These are phyloP conservation scores for Schizonepeta tenuifolia DNA, from an alignment of 257 asterid species.

Conservation along the genomic window DNA sequence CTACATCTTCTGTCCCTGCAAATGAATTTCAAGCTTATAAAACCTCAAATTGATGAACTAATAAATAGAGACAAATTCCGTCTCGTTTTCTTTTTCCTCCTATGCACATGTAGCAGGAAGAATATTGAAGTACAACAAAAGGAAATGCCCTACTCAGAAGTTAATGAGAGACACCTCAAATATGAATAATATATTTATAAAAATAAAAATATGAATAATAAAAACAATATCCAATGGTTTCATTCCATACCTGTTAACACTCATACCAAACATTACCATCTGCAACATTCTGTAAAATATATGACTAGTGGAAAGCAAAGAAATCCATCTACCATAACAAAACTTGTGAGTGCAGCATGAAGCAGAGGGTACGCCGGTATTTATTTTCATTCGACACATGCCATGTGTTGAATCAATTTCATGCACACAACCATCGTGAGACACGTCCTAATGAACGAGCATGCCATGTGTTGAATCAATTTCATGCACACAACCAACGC, in stretches of 20 bases:
- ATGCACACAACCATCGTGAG: neutral
- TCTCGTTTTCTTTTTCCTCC: too few relatives aligned
- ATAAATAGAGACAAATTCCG: neutral
- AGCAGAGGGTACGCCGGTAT: neutral
- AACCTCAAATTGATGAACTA: neutral
- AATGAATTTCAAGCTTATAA: neutral
- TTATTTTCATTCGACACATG: neutral
- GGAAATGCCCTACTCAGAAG: neutral
- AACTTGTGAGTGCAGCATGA: neutral
- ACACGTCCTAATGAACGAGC: neutral
- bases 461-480: neutral
- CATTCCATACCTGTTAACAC: slow-evolving; percentile 16
- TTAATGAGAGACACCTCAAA: neutral
- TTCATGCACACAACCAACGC: neutral
- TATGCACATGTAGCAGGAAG: neutral
- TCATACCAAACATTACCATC: neutral
- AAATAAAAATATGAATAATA: neutral
- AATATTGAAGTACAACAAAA: neutral
- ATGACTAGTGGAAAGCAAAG: neutral
- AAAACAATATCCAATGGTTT: neutral
- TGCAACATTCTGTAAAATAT: neutral
- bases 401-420: neutral
- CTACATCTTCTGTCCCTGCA: too few relatives aligned
- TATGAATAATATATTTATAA: neutral
- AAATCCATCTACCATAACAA: neutral